phyloP scores from a whole-genome alignment of 805 yeast genomes.

The Yarrowia divulgata region DNA sequence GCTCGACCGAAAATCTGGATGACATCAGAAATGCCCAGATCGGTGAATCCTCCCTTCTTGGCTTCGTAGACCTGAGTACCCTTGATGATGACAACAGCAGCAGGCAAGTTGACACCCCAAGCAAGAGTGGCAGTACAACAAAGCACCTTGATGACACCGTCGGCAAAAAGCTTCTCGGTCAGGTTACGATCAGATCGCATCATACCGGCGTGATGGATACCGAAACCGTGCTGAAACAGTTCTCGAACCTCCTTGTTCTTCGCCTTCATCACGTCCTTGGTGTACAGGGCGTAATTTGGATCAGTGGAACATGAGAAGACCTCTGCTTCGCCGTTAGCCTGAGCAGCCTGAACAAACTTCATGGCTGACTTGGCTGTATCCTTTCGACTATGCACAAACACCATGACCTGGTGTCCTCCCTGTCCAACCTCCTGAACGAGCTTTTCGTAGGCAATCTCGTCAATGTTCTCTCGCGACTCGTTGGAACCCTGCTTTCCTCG shows the following conservation, averaged over 20 bases:
- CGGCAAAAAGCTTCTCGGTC: conserved; percentile 83
- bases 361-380: conserved; percentile 88
- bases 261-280: conserved; percentile 70
- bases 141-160: conserved; percentile 85
- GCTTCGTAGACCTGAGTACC: conserved; percentile 97
- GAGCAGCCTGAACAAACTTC: conserved; percentile 72
- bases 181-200: conserved; percentile 85
- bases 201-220: conserved; percentile 98
- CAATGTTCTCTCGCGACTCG: conserved; percentile 72
- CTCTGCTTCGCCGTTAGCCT: conserved; percentile 61
- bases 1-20: conserved; percentile 99
- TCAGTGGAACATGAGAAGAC: conserved; percentile 65
- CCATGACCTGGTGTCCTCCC: conserved; percentile 87
- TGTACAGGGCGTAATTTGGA: conserved; percentile 48
- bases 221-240: conserved; percentile 81
- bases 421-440: conserved; percentile 66
- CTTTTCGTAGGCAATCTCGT: conserved; percentile 77
- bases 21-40: conserved; percentile 94
- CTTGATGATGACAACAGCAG: conserved; percentile 94
- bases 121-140: conserved; percentile 98
- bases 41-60: conserved; percentile 91
- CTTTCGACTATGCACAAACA: conserved; percentile 93
- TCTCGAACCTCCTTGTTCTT: conserved; percentile 82
- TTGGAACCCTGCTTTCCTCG: conserved; percentile 82
- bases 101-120: conserved; percentile 99